These are phyloP conservation scores for Coniosporium tulheliwenetii DNA, from an alignment of 2,329 filamentous ascomycete species.

Conservation along the genomic window DNA sequence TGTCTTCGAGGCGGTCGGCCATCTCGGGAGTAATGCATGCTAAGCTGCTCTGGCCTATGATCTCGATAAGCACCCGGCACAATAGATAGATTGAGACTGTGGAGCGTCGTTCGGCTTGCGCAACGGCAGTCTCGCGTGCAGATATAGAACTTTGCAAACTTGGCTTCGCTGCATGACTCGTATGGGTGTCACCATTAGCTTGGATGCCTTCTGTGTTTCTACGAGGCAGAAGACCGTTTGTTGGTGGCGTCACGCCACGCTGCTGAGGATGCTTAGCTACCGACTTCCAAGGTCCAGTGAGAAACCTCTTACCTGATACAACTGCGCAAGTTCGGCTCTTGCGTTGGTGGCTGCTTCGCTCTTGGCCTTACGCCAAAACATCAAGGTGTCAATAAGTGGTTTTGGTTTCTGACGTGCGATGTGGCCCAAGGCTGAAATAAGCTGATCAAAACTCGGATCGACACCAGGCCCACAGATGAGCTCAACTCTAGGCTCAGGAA, in stretches of 20 bases:
- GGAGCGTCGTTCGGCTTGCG: conserved; percentile 73
- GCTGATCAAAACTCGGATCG: conserved; percentile 81
- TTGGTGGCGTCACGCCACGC: not conserved
- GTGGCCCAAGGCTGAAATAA: conserved; percentile 83
- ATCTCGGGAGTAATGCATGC: conserved; percentile 75
- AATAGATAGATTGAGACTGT: conserved; percentile 93
- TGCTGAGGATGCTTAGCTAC: not conserved
- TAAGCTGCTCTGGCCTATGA: conserved; percentile 79
- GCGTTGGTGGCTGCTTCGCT: conserved; percentile 55
- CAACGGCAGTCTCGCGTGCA: conserved; percentile 50
- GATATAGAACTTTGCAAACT: conserved; percentile 13
- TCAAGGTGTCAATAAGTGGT: conserved; percentile 88
- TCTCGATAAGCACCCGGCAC: conserved; percentile 83
- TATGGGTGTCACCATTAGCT: not conserved
- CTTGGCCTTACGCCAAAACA: conserved; percentile 95
- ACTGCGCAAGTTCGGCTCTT: not conserved
- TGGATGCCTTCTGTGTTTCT: conserved; percentile 16
- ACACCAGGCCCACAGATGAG: conserved; percentile 79
- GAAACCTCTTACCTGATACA: not conserved
- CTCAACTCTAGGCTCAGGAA: conserved; percentile 73
- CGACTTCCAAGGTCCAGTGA: not conserved
- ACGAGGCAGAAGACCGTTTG: conserved; percentile 15
- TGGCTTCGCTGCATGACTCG: not conserved
- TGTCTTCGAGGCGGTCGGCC: conserved; percentile 84
- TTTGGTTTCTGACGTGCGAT: conserved; percentile 92